Conservation (phyloP, 306 rosid genomes). For the Ceratonia siliqua region DNA sequence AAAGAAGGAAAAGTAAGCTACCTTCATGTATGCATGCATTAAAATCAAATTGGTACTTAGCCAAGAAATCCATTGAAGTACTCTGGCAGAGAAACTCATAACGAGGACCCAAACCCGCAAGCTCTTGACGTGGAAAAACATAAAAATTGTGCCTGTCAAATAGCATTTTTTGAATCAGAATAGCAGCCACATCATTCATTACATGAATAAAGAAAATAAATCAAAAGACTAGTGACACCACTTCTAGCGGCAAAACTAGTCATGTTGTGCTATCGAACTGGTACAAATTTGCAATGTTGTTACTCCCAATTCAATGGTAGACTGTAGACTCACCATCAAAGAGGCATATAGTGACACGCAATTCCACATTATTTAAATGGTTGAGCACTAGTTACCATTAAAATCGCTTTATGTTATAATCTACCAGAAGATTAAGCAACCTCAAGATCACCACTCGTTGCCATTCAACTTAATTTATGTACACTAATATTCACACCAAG, state of each 20-base stretch:
- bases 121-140: constrained; percentile 83
- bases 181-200: constrained; percentile 19
- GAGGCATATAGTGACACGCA: not conserved
- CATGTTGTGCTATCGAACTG: not conserved
- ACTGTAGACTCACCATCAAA: not conserved
- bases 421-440: not conserved
- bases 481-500: not conserved
- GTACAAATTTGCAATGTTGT: not conserved
- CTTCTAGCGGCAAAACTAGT: not conserved
- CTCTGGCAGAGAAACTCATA: constrained; percentile 90
- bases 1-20: constrained; percentile 41
- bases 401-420: not conserved
- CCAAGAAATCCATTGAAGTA: constrained; percentile 85
- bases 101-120: constrained; percentile 48
- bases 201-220: constrained; percentile 20
- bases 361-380: not conserved
- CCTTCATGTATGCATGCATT: constrained; percentile 87
- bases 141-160: constrained; percentile 81
- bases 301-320: not conserved
- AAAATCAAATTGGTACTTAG: constrained; percentile 88
- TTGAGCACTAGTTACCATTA: not conserved
- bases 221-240: constrained; percentile 1
- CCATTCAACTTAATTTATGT: not conserved
- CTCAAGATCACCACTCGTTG: not conserved
- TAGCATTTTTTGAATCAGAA: constrained; percentile 28